A percentile compares a stretch with the other conserved stretches of the same genome.
Conservation (phyloP, 1,284 basidiomycete species). For the Volvariella surrecta region DNA sequence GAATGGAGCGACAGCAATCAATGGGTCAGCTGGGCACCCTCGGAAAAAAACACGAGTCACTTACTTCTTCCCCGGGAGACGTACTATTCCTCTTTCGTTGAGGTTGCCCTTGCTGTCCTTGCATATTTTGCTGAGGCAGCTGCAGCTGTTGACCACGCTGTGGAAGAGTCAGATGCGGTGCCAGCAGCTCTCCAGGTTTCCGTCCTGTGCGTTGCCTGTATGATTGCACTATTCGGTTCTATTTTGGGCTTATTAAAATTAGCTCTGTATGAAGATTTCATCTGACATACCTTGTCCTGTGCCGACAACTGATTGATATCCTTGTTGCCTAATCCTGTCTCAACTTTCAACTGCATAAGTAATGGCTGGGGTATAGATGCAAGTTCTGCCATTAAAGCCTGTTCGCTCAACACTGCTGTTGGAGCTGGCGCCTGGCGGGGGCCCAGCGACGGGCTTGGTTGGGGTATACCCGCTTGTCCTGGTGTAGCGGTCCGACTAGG, state of each 20-base stretch:
- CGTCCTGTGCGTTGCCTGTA: constrained; percentile 23
- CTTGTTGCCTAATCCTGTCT: constrained; percentile 40
- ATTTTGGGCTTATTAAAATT: constrained; percentile 5
- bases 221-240: constrained; percentile 11
- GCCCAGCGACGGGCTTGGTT: constrained; percentile 48
- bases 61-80: constrained; percentile 63
- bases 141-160: constrained; percentile 17
- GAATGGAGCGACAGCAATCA: constrained; percentile 2
- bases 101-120: constrained; percentile 15
- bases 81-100: constrained; percentile 55
- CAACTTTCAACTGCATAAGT: constrained; percentile 31
- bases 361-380: constrained; percentile 15
- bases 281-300: constrained; percentile 45
- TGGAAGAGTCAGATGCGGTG: constrained; percentile 13
- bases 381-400: constrained; percentile 9
- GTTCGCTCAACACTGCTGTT: constrained; percentile 12
- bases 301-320: constrained; percentile 33
- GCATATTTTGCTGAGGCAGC: constrained; percentile 16
- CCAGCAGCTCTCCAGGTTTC: constrained; percentile 26
- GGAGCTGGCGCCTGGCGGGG: constrained; percentile 31
- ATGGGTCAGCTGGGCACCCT: constrained; percentile 2
- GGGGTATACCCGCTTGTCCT: constrained; percentile 29
- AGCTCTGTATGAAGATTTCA: constrained; percentile 1
- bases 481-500: constrained; percentile 52
- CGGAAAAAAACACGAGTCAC: constrained; percentile 3